These are phyloP conservation scores for Alternaria arborescens DNA, from an alignment of 2,329 filamentous ascomycete species.

Conservation along the genomic window DNA sequence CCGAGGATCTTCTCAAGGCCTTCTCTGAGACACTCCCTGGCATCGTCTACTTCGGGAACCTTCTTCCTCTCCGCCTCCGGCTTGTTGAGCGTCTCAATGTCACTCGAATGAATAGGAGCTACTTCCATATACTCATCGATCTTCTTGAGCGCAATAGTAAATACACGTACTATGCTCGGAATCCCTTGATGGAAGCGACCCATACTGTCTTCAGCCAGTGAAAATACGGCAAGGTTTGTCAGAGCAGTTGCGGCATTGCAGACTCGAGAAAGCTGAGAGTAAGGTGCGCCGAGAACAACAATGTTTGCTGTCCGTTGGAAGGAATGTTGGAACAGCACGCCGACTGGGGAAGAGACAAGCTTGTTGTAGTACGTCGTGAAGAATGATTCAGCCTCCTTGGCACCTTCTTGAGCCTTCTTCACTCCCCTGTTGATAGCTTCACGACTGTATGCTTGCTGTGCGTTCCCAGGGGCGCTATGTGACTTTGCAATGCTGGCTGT, in stretches of 20 bases:
- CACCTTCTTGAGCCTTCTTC: conserved; percentile 41
- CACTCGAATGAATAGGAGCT: conserved; percentile 79
- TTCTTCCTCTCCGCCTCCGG: conserved; percentile 56
- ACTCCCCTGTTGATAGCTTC: conserved; percentile 46
- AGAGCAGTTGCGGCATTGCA: conserved; percentile 71
- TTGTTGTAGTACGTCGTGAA: conserved; percentile 37
- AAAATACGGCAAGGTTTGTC: conserved; percentile 73
- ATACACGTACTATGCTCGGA: conserved; percentile 73
- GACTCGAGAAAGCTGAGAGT: conserved; percentile 63
- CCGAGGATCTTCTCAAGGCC: conserved; percentile 72
- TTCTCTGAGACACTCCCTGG: conserved; percentile 70
- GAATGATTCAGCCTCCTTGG: conserved; percentile 36
- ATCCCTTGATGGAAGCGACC: conserved; percentile 89
- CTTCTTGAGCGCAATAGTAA: conserved; percentile 73
- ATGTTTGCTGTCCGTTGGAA: conserved; percentile 71
- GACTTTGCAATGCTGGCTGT: conserved; percentile 57
- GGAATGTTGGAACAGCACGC: conserved; percentile 73
- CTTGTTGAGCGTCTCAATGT: conserved; percentile 64
- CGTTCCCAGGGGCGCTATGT: conserved; percentile 41
- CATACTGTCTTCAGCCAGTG: conserved; percentile 80
- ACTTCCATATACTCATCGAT: conserved; percentile 72
- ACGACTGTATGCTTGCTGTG: conserved; percentile 49
- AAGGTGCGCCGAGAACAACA: conserved; percentile 76
- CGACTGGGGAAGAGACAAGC: conserved; percentile 60
- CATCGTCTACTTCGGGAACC: conserved; percentile 72